Base-by-base conservation (phyloP, 441 rosid species). In the Euphorbia celastroides region DNA sequence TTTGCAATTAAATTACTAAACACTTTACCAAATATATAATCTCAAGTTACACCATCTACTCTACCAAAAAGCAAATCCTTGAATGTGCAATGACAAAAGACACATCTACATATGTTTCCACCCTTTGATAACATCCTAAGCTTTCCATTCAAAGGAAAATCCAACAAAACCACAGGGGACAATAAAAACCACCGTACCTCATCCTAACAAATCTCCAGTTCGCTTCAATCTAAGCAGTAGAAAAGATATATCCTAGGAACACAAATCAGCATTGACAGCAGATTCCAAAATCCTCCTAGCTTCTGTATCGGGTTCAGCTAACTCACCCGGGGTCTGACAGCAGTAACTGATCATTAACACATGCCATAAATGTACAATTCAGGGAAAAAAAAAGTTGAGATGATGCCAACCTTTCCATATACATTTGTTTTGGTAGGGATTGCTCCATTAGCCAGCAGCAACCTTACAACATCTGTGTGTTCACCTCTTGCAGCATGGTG, bases 401-500 rank as follows among this genome's bases (percentile, higher is more conserved):
- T 41, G 41, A 22, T 38, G 62, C 80, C 68, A 70, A 93, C 98
- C 96, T 89, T 83, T 48, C 84, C 96, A 64, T 74, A 85, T 6
- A 68, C 34, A 79, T 91, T 91, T 66, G 70, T 55, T 62, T 65
- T 75, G 5, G 83, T 76, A n/a, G 82, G 78, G 60, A 90, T 87
- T 75, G 97, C 92, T 25, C 96, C 93, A 59, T 83, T 75, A 55
- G 81, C 76, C 67, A 93, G 81, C 73, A 93, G 80, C 73, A 85
- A 77, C 41, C 84, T 81, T 64, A 91, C 71, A 62, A 91, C 89
- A 44, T 85, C 85, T 7, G 60, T 81, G 63, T 91, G 97, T 50
- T 89, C 95, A 57, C 93, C 96, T 77, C 97, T 83, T 48, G 96
- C 96, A 23, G 96, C 93, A 44, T 89, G 93, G 78, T 93, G 99